A percentile compares a stretch with the other conserved stretches of the same genome.
Conservation (phyloP, 192 early-diverging fungal species). For the Thamnidium elegans region DNA sequence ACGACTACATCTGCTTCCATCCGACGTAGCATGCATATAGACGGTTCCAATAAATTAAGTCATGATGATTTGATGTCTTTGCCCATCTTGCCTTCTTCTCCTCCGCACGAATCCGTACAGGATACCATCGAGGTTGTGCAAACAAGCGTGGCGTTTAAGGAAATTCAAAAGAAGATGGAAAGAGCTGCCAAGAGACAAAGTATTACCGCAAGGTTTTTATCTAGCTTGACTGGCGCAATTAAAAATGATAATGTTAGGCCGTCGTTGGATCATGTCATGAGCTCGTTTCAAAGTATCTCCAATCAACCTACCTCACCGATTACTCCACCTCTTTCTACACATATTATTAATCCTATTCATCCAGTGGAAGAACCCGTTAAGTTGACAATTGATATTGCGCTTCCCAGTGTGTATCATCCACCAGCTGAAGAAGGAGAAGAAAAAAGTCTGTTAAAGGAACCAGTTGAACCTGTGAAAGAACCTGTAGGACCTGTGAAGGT, state of each 20-base stretch:
- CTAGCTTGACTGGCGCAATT: not conserved
- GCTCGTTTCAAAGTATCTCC: not conserved
- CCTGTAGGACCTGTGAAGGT: too few relatives aligned
- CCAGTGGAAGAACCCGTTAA: too few relatives aligned
- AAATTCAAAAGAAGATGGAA: slow-evolving; percentile 18
- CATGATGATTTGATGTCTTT: not conserved
- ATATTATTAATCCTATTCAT: too few relatives aligned
- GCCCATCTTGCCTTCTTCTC: not conserved
- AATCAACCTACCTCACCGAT: too few relatives aligned
- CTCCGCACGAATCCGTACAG: not conserved
- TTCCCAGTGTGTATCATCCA: too few relatives aligned
- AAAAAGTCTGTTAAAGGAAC: not conserved
- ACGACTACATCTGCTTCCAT: slow-evolving; percentile 3
- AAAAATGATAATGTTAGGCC: not conserved
- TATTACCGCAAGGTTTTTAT: slow-evolving; percentile 21
- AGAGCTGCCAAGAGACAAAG: slow-evolving; percentile 20
- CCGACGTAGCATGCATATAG: not conserved
- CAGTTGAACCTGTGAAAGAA: too few relatives aligned
- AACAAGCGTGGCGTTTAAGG: not conserved
- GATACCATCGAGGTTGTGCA: not conserved
- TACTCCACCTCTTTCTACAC: too few relatives aligned
- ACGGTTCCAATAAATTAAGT: not conserved
- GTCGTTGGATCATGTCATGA: slow-evolving; percentile 4
- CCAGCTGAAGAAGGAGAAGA: too few relatives aligned
- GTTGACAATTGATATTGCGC: too few relatives aligned